Evolutionary conservation across 1,284 basidiomycete species (phyloP).

Genomic region (Trichosporon sp.): DNA sequence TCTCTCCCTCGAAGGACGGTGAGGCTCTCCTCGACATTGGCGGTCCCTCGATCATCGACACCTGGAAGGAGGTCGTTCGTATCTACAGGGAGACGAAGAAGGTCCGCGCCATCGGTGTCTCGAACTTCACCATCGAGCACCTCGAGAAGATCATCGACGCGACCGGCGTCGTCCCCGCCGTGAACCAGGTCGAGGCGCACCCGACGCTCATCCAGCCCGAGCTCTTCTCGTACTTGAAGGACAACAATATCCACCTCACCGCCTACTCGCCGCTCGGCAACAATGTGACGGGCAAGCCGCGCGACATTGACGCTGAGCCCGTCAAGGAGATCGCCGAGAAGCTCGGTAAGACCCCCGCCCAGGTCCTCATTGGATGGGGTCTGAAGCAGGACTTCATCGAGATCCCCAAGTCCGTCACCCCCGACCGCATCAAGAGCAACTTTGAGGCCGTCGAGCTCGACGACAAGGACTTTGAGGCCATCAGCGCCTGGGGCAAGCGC

Average conservation of each 20-base stretch:
- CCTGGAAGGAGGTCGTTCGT: constrained; percentile 54
- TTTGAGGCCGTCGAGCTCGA: constrained; percentile 68
- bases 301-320: constrained; percentile 53
- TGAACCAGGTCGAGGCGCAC: constrained; percentile 84
- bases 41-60: constrained; percentile 39
- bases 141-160: constrained; percentile 71
- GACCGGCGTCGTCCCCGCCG: constrained; percentile 74
- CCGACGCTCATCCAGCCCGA: constrained; percentile 60
- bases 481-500: constrained; percentile 63
- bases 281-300: constrained; percentile 50
- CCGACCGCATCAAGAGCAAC: constrained; percentile 63
- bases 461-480: constrained; percentile 65
- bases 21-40: constrained; percentile 39
- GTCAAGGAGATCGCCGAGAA: constrained; percentile 66
- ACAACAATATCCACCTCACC: constrained; percentile 75
- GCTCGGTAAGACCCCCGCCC: constrained; percentile 65
- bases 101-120: constrained; percentile 62
- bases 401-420: constrained; percentile 70
- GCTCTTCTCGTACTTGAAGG: constrained; percentile 58
- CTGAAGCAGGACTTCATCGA: constrained; percentile 56
- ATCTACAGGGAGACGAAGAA: constrained; percentile 50
- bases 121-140: constrained; percentile 73
- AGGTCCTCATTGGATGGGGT: constrained; percentile 73
- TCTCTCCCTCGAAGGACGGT: constrained; percentile 59
- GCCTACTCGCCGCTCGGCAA: constrained; percentile 59